Base-by-base conservation (phyloP, 345 rosid species). In the Toxicodendron radicans region DNA sequence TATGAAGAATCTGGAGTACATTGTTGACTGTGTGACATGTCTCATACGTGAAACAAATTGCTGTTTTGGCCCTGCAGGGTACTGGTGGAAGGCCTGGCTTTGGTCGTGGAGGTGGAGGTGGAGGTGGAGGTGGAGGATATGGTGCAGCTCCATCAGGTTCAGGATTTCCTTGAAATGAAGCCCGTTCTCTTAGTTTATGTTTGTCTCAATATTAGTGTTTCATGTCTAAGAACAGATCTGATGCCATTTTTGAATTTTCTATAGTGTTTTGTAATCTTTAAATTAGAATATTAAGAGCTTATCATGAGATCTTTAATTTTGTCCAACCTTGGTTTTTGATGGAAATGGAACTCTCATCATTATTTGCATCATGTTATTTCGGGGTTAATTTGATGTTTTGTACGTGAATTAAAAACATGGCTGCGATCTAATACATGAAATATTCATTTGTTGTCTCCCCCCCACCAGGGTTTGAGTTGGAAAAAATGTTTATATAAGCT, bases 41-140 rank as follows among this genome's bases (percentile, higher is more conserved):
- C 8, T 7, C 6, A 5, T 38, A 38, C 8, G 1, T 5, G 9
- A 38, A 7, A 38, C 9, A 6, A 48, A 24, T 16, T 48, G 57
- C 20, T 66, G 23, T 27, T 60, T 54, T 8, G 16, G 69, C 13
- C n/a, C 41, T 72, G 53, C 79, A 88, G 93, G 88, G 87, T 16
- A 49, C 93, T 70, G 90, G 92, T 72, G 89, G 85, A 58, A 89
- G 95, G 75, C 85, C 91, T 49, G 88, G 86, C 17, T 90, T 90
- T 81, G 97, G 97, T 53, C 92, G 95, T 32, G 95, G 97, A 32
- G 89, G 89, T 76, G 91, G 95, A 32, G n/a, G n/a, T n/a, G n/a
- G n/a, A n/a, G n/a, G n/a, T n/a, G n/a, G n/a, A n/a, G 86, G 89
- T 76, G 91, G 95, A 32, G 86, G 90, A 51, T 83, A 75, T 51